Base-by-base conservation (phyloP, 495 filamentous ascomycete species). In the Penicillium tannophilum region DNA sequence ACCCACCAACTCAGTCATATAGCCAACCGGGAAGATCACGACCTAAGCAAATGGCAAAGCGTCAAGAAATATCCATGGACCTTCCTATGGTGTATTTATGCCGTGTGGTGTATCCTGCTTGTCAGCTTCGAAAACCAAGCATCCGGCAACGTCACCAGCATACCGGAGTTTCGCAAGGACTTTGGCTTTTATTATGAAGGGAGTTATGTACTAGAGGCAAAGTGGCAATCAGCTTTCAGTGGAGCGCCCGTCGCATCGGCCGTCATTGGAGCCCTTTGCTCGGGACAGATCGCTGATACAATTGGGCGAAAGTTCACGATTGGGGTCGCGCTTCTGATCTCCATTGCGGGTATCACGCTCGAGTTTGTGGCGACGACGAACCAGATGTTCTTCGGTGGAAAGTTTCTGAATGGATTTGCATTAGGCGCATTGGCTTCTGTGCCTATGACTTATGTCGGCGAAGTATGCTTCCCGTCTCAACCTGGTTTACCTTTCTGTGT, bases 61-160 rank as follows among this genome's bases (percentile, higher is more conserved):
- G 19, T 63, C 16, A 53, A 52, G 41, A 60, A 54, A 56, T 59
- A 63, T 28, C 61, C 61, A 14, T 63, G 56, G 61, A 49, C 44
- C 12, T 60, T 63, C 30, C n/a, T 46, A 24, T 63, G 61, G 61
- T 59, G 56, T 31, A 14, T 48, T 24, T 68, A 66, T 45, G 64
- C 67, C 16, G 58, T 72, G 16, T 73, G 62, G 61, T 55, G 61
- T 9, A 39, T 64, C 9, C 47, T 73, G 2, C 63, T 73, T 2
- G 61, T 62, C 51, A 67, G 64, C 42, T 73, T 70, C 41, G 71
- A 73, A 43, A 68, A 70, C 55, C 68, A 73, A 52, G 69, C 71
- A 16, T 57, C 60, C 23, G 64, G 69, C 12, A 61, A 49, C 11
- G 67, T 64, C 0, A 62, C 69, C 41, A 60, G 66, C 31, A 73